Evolutionary conservation across 1,284 basidiomycete species (phyloP), one percentile per base, ranked within the genome.

Genomic region (Trametes versicolor): DNA sequence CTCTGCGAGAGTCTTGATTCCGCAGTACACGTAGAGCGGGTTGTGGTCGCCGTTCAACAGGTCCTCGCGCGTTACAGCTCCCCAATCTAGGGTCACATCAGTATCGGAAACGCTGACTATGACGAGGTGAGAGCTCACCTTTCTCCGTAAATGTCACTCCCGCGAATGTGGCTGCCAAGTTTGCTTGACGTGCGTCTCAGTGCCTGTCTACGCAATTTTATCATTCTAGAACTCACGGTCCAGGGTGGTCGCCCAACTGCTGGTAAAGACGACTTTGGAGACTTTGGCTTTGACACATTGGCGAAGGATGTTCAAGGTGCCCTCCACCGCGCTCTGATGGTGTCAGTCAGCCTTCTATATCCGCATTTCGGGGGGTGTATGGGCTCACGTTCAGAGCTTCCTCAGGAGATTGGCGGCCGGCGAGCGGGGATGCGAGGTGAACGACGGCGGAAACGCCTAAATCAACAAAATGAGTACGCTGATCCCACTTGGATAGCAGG

Each of bases 251-350:
- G 59, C 51, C 49, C 39, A 56, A 36, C 69, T 74, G 59, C 74
- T 74, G 9, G 66, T 70, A 34, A 71, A 43, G 32, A 70, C 70
- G 43, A 75, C 70, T 32, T 72, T 73, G 39, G 66, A 68, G n/a
- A 77, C 69, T 0, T 75, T 74, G 8, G 71, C 71, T 27, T 69
- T 60, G 21, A 73, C 68, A 4, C 70, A 74, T 34, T 75, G 72
- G 7, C 70, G 70, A 1, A 77, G 47, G 27, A 77, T 60, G 51
- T 76, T 75, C n/a, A 74, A 57, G 6, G 69, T 74, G 8, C 75
- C 74, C 23, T 72, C 66, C 23, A 75, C 58, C 7, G 73, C 72
- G 29, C 54, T 57, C 45, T 48, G 41, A n/a, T 7, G 32, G 6
- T 17, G 17, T n/a, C 15, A n/a, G 15, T 32, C 3, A 32, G 41